A percentile compares a stretch with the other conserved stretches of the same genome.
Conservation (phyloP, 345 rosid species). For the Eucalyptus brandiana region DNA sequence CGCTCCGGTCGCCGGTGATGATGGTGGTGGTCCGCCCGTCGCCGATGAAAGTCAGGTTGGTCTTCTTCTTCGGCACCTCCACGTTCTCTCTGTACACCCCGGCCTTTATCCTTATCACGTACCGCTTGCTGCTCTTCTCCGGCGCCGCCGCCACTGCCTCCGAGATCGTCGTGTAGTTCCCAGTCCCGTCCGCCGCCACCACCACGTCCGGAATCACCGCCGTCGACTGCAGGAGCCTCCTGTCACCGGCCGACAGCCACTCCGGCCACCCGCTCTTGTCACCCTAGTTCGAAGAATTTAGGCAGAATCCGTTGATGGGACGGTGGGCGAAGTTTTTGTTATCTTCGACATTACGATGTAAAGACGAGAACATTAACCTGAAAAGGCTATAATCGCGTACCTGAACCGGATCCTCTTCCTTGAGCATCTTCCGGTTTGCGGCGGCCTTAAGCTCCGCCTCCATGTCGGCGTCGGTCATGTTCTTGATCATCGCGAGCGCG, state of each 20-base stretch:
- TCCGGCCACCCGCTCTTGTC: constrained; percentile 39
- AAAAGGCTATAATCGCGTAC: background rate
- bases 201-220: constrained; percentile 45
- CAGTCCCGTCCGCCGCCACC: constrained; percentile 85
- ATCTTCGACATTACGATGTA: background rate
- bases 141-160: constrained; percentile 81
- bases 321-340: background rate
- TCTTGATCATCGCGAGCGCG: constrained; percentile 15
- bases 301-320: background rate
- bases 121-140: constrained; percentile 40
- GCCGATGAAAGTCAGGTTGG: constrained; percentile 66
- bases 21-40: constrained; percentile 61
- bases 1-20: constrained; percentile 61
- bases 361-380: background rate
- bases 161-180: constrained; percentile 38
- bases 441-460: background rate
- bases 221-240: constrained; percentile 54
- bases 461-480: constrained; percentile 22
- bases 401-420: background rate
- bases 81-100: constrained; percentile 83
- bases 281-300: background rate
- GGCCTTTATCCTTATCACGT: constrained; percentile 53
- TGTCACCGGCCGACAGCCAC: constrained; percentile 62
- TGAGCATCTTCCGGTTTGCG: background rate
- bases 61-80: constrained; percentile 52